A percentile compares a stretch with the other conserved stretches of the same genome.
Evolutionary conservation across 164 flowering plant species (phyloP).

Genomic region (Stephania yunnanensis): DNA sequence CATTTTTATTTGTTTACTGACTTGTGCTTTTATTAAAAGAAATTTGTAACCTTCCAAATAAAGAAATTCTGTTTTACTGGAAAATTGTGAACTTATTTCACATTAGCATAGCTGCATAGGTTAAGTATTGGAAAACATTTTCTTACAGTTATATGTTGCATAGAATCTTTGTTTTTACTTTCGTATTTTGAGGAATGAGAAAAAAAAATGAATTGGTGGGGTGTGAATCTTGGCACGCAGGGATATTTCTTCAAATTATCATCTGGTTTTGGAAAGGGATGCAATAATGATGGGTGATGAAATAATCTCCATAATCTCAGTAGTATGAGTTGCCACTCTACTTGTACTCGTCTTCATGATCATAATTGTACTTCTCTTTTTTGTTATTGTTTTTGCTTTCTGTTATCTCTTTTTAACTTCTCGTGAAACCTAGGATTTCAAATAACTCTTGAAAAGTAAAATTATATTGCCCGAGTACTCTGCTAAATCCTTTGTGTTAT

Average conservation of each 20-base stretch:
- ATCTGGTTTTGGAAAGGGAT: not conserved
- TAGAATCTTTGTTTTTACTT: no score
- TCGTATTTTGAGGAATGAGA: no score
- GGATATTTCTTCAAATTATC: no score
- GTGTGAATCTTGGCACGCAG: no score
- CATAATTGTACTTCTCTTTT: not conserved
- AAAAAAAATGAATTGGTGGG: no score
- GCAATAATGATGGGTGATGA: not conserved
- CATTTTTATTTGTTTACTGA: not conserved
- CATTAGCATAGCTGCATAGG: not conserved
- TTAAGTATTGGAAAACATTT: not conserved
- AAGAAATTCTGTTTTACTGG: not conserved
- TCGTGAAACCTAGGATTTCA: not conserved
- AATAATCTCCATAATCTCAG: not conserved
- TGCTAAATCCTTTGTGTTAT: not conserved
- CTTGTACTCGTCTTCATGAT: not conserved
- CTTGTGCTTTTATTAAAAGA: not conserved
- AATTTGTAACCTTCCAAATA: not conserved
- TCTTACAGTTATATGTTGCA: not conserved
- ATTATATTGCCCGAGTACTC: no score
- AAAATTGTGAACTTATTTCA: not conserved
- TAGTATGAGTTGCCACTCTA: not conserved
- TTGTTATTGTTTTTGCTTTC: not conserved
- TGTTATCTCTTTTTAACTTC: not conserved
- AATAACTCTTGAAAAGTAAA: no score